phyloP scores from a whole-genome alignment of 352 stramenopile genomes.

The Phytophthora ramorum region DNA sequence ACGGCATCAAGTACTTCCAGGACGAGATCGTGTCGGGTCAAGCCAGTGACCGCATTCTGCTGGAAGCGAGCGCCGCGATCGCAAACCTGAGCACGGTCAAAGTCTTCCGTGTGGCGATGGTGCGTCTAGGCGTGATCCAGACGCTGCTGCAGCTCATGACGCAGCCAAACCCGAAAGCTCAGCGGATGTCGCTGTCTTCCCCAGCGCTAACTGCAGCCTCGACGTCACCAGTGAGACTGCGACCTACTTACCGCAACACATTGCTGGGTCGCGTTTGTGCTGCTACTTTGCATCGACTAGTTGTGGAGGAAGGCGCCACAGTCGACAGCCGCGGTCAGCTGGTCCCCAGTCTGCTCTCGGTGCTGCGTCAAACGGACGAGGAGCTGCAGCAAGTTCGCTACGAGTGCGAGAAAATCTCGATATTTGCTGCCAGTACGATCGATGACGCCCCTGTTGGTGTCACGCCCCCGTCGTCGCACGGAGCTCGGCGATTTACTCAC shows the following conservation, averaged over 20 bases:
- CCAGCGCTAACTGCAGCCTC: not conserved
- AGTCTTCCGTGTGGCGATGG: slow-evolving; percentile 62
- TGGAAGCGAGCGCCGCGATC: slow-evolving; percentile 66
- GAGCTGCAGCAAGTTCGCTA: slow-evolving; percentile 80
- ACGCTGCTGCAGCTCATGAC: slow-evolving; percentile 58
- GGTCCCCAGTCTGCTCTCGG: slow-evolving; percentile 62
- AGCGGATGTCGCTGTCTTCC: slow-evolving; percentile 14
- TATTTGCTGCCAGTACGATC: slow-evolving; percentile 33
- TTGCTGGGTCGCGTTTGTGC: slow-evolving; percentile 60
- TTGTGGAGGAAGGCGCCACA: slow-evolving; percentile 57
- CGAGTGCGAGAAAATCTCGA: slow-evolving; percentile 73
- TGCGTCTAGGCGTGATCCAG: slow-evolving; percentile 55
- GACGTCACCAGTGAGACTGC: not conserved
- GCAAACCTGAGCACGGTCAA: slow-evolving; percentile 78
- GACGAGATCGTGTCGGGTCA: slow-evolving; percentile 51
- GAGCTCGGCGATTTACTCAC: slow-evolving; percentile 14
- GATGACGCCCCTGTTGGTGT: not conserved
- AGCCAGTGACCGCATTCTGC: slow-evolving; percentile 50
- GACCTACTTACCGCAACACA: slow-evolving; percentile 9
- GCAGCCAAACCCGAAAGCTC: slow-evolving; percentile 11
- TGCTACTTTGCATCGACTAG: slow-evolving; percentile 72
- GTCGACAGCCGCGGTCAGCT: slow-evolving; percentile 49
- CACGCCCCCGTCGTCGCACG: slow-evolving; percentile 8
- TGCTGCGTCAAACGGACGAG: slow-evolving; percentile 64
- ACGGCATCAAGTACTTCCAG: slow-evolving; percentile 67